phyloP scores from a whole-genome alignment of 768 basidiomycete genomes.

The Termitomyces sp. region DNA sequence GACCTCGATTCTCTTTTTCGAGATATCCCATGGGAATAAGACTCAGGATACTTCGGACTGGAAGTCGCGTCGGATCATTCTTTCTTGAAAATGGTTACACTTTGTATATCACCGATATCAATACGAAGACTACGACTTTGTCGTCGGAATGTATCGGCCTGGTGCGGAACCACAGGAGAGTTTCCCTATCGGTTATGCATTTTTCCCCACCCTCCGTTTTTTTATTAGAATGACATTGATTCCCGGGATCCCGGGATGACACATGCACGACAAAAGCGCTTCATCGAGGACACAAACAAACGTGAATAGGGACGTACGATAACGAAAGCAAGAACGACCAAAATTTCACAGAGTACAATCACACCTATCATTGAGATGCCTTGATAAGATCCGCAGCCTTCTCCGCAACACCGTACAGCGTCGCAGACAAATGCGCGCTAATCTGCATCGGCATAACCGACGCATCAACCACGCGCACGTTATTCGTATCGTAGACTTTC shows the following conservation, averaged over 20 bases:
- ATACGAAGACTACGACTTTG: too few species aligned
- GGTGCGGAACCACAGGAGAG: not conserved
- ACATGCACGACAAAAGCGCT: too few species aligned
- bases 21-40: not conserved
- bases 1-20: not conserved
- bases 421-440: conserved; percentile 42
- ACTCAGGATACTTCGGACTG: not conserved
- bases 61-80: too few species aligned
- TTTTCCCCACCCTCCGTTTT: too few species aligned
- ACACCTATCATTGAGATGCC: conserved; percentile 23
- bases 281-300: too few species aligned
- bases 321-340: not conserved
- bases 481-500: conserved; percentile 42
- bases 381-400: conserved; percentile 52
- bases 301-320: too few species aligned
- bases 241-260: too few species aligned
- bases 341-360: not conserved
- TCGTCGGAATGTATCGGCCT: not conserved
- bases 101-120: too few species aligned
- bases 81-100: too few species aligned
- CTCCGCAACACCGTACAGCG: conserved; percentile 53
- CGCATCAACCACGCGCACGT: conserved; percentile 51
- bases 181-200: conserved; percentile 5
- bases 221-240: too few species aligned
- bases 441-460: conserved; percentile 45